phyloP scores from a whole-genome alignment of 805 yeast species.

The Blastobotrys mokoenaii region DNA sequence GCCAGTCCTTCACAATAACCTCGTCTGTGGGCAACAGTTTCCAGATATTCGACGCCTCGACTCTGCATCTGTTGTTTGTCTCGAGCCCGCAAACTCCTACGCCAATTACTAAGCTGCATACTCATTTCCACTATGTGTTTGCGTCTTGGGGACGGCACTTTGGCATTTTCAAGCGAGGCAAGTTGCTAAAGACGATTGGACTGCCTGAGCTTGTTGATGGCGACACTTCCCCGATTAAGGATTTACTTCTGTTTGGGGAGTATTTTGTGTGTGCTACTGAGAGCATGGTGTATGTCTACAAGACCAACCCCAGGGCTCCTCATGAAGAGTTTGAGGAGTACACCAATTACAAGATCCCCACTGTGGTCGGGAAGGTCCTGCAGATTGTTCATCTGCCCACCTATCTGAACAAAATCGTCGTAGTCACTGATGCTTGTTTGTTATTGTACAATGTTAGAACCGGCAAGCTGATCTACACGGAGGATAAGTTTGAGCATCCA shows the following conservation, averaged over 20 bases:
- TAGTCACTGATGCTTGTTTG: conserved; percentile 63
- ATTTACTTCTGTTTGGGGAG: conserved; percentile 66
- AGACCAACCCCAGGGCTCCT: conserved; percentile 35
- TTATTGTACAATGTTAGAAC: conserved; percentile 67
- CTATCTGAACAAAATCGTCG: conserved; percentile 77
- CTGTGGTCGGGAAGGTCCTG: conserved; percentile 64
- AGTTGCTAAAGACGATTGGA: conserved; percentile 37
- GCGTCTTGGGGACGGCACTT: conserved; percentile 65
- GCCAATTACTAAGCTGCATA: conserved; percentile 60
- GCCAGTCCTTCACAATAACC: conserved; percentile 77
- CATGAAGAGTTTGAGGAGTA: conserved; percentile 49
- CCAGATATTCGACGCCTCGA: conserved; percentile 86
- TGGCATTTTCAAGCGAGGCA: conserved; percentile 80
- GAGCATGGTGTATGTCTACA: conserved; percentile 45
- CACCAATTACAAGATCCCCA: conserved; percentile 49
- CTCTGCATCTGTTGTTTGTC: conserved; percentile 75
- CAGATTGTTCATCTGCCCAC: conserved; percentile 80
- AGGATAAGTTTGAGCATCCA: conserved; percentile 36
- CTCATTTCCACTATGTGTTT: conserved; percentile 78
- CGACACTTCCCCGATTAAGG: conserved; percentile 34
- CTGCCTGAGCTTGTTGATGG: conserved; percentile 23
- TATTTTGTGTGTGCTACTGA: conserved; percentile 53
- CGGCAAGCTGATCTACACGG: conserved; percentile 57
- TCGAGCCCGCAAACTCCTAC: conserved; percentile 68
- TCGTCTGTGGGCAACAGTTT: conserved; percentile 85